Conservation (phyloP, 2,329 filamentous ascomycete species). For the Curvularia sp. region DNA sequence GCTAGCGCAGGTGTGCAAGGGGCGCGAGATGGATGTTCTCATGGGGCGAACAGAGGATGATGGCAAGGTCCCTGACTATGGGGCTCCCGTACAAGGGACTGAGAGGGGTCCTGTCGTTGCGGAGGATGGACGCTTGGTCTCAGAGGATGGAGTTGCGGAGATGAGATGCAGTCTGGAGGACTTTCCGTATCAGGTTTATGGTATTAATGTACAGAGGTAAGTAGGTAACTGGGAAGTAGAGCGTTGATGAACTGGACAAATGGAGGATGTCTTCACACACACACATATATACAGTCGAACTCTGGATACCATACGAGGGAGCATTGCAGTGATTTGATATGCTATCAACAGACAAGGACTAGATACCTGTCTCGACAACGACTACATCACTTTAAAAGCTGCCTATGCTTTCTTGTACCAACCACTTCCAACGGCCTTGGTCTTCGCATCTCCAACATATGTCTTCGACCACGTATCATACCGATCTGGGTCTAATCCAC, state of each 20-base stretch:
- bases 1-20: constrained; percentile 9
- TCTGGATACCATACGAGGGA: too few species aligned
- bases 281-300: too few species aligned
- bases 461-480: constrained; percentile 19
- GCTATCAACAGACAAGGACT: neutral
- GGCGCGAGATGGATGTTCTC: constrained; percentile 12
- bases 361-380: too few species aligned
- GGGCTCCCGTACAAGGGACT: neutral
- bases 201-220: constrained; percentile 1
- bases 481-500: neutral
- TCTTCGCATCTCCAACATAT: constrained; percentile 26
- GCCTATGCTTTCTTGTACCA: constrained; percentile 21
- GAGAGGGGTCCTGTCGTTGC: neutral
- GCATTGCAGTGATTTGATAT: neutral
- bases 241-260: neutral
- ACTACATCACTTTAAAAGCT: neutral
- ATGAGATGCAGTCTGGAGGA: constrained; percentile 3
- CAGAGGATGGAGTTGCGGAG: constrained; percentile 9
- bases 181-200: constrained; percentile 10
- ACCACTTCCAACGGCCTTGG: constrained; percentile 23
- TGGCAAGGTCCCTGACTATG: constrained; percentile 2
- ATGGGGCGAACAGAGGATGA: constrained; percentile 14
- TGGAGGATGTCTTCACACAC: neutral
- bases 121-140: constrained; percentile 2
- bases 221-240: neutral